A percentile compares a stretch with the other conserved stretches of the same genome.
Evolutionary conservation across 164 flowering plant genomes (phyloP).

Genomic region (Protea cynaroides): DNA sequence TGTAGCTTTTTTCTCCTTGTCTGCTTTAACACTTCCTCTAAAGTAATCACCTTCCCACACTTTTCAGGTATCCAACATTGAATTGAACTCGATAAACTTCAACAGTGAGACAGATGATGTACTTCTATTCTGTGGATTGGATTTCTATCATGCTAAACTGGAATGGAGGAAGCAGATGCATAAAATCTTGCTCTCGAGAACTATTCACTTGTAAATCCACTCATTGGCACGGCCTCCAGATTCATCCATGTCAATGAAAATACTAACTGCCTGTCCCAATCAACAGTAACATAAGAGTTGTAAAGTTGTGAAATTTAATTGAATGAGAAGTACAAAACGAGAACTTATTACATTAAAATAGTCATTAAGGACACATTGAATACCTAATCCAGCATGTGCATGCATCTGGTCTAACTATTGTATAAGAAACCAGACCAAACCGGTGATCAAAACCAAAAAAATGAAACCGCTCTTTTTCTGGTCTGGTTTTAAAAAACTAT

Average conservation of each 20-base stretch:
- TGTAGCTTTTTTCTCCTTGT: too few relatives aligned
- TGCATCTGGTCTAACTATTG: too few relatives aligned
- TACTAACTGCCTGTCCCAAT: conserved; percentile 82
- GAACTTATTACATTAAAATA: too few relatives aligned
- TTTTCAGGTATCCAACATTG: background rate
- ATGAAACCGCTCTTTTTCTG: too few relatives aligned
- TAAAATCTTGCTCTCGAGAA: background rate
- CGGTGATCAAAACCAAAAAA: too few relatives aligned
- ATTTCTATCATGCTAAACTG: conserved; percentile 4
- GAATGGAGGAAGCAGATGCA: background rate
- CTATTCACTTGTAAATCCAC: conserved; percentile 88
- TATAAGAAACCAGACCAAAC: too few relatives aligned
- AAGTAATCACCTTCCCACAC: too few relatives aligned
- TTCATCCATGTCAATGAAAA: conserved; percentile 95
- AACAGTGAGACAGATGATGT: background rate
- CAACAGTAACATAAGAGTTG: background rate
- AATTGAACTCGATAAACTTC: background rate
- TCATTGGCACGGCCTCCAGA: conserved; percentile 89
- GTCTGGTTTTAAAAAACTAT: too few relatives aligned
- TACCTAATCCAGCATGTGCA: too few relatives aligned
- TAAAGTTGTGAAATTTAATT: background rate
- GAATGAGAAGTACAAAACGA: background rate
- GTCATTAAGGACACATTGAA: too few relatives aligned
- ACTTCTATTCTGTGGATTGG: background rate
- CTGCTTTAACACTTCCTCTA: too few relatives aligned